A percentile compares a stretch with the other conserved stretches of the same genome.
These are phyloP conservation scores for Chalaropsis ovoidea DNA, from an alignment of 2,329 filamentous ascomycete species.

Conservation along the genomic window DNA sequence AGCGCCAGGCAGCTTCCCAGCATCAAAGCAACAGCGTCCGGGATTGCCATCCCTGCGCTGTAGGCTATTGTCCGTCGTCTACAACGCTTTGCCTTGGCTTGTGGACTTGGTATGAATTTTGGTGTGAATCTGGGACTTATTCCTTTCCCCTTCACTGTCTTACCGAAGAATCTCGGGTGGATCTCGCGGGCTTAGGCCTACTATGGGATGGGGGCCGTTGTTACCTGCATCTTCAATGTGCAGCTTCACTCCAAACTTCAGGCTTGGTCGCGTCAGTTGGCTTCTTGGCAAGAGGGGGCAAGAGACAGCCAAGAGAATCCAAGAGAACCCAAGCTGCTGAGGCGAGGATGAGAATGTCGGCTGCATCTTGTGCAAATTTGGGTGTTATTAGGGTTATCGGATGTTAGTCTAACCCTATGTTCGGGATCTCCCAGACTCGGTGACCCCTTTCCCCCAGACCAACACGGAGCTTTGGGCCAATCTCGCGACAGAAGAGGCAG, in stretches of 20 bases:
- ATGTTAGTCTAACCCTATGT: background rate
- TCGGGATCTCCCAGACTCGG: background rate
- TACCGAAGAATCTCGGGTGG: background rate
- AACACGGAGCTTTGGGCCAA: background rate
- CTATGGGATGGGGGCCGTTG: background rate
- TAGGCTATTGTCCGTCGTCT: background rate
- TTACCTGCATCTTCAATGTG: no score
- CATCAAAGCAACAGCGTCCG: constrained; percentile 3
- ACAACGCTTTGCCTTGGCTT: background rate
- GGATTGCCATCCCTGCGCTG: background rate
- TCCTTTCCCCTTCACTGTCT: background rate
- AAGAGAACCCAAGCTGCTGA: background rate
- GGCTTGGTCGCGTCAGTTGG: background rate
- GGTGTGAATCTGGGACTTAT: background rate
- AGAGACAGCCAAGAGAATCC: background rate
- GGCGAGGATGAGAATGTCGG: background rate
- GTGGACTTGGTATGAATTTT: no score
- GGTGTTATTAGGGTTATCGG: background rate
- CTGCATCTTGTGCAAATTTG: background rate
- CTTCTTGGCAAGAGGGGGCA: background rate
- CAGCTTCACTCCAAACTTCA: background rate
- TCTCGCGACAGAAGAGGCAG: background rate
- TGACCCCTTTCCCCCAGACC: background rate
- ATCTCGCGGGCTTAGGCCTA: background rate
- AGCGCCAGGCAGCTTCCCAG: constrained; percentile 10